phyloP scores from a whole-genome alignment of 345 rosid species.

The Brassica carinata region DNA sequence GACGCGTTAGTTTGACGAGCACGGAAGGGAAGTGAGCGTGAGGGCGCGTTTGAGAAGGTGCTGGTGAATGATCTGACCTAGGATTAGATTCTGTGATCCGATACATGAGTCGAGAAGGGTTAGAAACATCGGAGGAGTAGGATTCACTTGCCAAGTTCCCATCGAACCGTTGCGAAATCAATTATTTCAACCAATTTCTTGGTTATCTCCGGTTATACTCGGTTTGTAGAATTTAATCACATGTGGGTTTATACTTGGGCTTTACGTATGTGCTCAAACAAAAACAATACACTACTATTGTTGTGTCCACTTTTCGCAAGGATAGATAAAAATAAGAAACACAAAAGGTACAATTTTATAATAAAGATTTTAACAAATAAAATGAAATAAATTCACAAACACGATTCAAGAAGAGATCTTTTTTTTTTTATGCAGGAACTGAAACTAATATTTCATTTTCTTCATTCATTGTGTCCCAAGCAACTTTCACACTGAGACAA shows the following conservation, averaged over 20 bases:
- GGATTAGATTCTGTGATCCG: constrained; percentile 27
- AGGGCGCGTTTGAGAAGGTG: constrained; percentile 38
- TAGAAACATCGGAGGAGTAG: constrained; percentile 16
- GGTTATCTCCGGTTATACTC: background rate
- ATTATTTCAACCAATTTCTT: background rate
- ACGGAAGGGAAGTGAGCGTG: background rate
- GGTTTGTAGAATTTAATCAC: background rate
- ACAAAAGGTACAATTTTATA: constrained; percentile 18
- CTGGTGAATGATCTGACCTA: constrained; percentile 40
- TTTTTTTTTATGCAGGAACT: background rate
- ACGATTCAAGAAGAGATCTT: constrained; percentile 7
- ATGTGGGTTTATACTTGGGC: no score
- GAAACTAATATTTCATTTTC: constrained; percentile 10
- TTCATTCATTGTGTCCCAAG: constrained; percentile 18
- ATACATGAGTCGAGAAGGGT: constrained; percentile 38
- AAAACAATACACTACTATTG: background rate
- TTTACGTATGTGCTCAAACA: background rate
- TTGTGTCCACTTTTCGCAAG: background rate
- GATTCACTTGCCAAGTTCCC: background rate
- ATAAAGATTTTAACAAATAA: background rate
- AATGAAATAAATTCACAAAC: constrained; percentile 23
- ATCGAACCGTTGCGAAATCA: background rate
- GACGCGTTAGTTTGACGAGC: constrained; percentile 35
- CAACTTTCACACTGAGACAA: constrained; percentile 27
- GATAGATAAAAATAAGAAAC: background rate